phyloP scores from a whole-genome alignment of 1,139 yeast species.

The Tardiomyces blankii region DNA sequence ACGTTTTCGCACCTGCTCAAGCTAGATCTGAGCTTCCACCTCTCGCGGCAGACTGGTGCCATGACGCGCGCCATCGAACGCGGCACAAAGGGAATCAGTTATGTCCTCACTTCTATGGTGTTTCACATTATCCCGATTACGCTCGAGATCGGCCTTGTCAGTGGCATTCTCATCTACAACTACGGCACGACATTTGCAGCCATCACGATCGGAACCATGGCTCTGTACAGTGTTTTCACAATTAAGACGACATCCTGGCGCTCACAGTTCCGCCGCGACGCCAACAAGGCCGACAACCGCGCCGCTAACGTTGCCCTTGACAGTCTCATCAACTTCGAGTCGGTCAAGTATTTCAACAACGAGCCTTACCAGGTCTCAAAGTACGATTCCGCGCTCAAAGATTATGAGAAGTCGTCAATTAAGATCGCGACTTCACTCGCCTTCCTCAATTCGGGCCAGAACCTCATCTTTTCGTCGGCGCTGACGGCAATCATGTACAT shows the following conservation, averaged over 20 bases:
- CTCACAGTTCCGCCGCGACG: constrained; percentile 79
- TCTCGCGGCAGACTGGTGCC: constrained; percentile 91
- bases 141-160: constrained; percentile 83
- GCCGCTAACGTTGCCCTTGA: constrained; percentile 94
- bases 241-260: constrained; percentile 95
- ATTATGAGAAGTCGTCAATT: constrained; percentile 72
- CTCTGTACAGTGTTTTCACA: constrained; percentile 77
- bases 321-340: constrained; percentile 86
- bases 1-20: constrained; percentile 76
- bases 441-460: constrained; percentile 84
- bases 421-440: constrained; percentile 91
- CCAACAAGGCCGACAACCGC: constrained; percentile 87
- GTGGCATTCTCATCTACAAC: constrained; percentile 87
- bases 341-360: constrained; percentile 90
- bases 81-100: constrained; percentile 95
- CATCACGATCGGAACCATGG: constrained; percentile 79
- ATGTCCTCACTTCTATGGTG: constrained; percentile 89
- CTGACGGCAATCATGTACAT: constrained; percentile 95
- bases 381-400: constrained; percentile 64
- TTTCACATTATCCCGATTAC: constrained; percentile 91
- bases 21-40: constrained; percentile 82
- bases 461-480: constrained; percentile 80
- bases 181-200: constrained; percentile 87
- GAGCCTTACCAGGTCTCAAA: constrained; percentile 70
- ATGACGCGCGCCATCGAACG: constrained; percentile 92